phyloP scores from a whole-genome alignment of 192 early-diverging fungal species.

The Entomortierella beljakovae region DNA sequence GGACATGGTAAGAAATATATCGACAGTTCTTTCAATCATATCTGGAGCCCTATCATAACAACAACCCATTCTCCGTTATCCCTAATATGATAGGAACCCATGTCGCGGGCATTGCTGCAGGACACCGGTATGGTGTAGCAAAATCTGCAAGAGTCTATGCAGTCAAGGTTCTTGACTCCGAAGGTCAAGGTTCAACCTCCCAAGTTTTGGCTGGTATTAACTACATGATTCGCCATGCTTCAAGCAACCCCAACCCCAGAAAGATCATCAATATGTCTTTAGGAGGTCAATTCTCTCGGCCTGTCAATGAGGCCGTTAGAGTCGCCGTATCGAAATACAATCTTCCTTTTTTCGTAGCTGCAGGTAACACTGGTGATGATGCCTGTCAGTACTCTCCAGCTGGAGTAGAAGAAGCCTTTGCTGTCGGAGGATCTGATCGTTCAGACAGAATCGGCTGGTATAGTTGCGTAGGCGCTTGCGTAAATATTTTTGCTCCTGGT shows the following conservation, averaged over 20 bases:
- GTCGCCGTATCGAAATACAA: constrained; percentile 67
- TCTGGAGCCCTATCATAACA: neutral
- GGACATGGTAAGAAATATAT: constrained; percentile 57
- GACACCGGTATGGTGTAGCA: constrained; percentile 88
- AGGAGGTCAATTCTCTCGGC: constrained; percentile 84
- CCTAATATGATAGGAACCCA: constrained; percentile 55
- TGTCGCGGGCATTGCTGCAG: constrained; percentile 67
- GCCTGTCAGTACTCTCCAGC: constrained; percentile 92
- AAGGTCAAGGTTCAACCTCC: constrained; percentile 58
- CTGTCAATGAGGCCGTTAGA: constrained; percentile 84
- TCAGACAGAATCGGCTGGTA: constrained; percentile 84
- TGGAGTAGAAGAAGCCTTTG: constrained; percentile 78
- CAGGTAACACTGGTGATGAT: constrained; percentile 88
- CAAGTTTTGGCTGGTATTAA: constrained; percentile 77
- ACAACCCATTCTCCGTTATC: neutral
- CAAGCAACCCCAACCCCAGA: constrained; percentile 59
- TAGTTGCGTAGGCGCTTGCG: constrained; percentile 90
- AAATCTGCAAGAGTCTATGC: constrained; percentile 85
- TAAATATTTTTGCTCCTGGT: constrained; percentile 92
- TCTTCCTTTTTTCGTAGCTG: constrained; percentile 90
- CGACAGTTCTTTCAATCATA: neutral
- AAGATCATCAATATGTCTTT: constrained; percentile 93
- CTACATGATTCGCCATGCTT: constrained; percentile 71
- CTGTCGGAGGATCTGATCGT: constrained; percentile 88
- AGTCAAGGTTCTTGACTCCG: constrained; percentile 84